These are phyloP conservation scores for Nothopassalora personata DNA, from an alignment of 2,329 filamentous ascomycete species.

Conservation along the genomic window DNA sequence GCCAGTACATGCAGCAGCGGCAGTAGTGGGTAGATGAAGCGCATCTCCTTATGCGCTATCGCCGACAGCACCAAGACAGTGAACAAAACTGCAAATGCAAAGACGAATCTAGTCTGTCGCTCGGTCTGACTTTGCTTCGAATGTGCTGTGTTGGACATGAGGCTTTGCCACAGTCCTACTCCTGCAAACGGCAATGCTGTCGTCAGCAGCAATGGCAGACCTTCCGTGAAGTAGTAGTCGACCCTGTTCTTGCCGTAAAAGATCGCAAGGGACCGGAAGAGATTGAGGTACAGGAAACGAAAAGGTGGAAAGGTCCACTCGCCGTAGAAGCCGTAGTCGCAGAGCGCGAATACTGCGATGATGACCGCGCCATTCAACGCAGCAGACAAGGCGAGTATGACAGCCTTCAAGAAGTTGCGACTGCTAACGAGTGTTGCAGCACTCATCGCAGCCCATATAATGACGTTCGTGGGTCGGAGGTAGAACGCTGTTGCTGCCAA, in stretches of 20 bases:
- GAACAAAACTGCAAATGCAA: conserved; percentile 53
- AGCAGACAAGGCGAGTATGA: conserved; percentile 44
- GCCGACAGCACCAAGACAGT: conserved; percentile 63
- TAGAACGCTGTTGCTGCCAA: conserved; percentile 78
- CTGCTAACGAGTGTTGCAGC: conserved; percentile 48
- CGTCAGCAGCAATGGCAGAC: conserved; percentile 78
- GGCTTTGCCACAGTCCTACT: conserved; percentile 53
- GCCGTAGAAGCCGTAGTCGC: conserved; percentile 60
- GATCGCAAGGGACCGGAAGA: conserved; percentile 77
- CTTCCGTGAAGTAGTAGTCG: conserved; percentile 92
- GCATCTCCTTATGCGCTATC: conserved; percentile 92
- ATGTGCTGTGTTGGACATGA: background rate
- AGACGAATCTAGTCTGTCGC: conserved; percentile 36
- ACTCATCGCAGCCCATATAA: conserved; percentile 73
- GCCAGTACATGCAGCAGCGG: conserved; percentile 79
- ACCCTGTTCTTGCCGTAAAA: conserved; percentile 89
- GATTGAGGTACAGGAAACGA: conserved; percentile 84
- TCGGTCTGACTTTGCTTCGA: conserved; percentile 2
- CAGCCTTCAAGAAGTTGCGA: conserved; percentile 28
- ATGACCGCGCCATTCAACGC: conserved; percentile 66
- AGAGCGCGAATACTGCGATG: conserved; percentile 55
- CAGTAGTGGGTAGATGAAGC: conserved; percentile 90
- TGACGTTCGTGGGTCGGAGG: conserved; percentile 79
- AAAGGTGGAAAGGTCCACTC: conserved; percentile 84
- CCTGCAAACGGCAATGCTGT: conserved; percentile 74